Evolutionary conservation across 768 basidiomycete genomes (phyloP).

Genomic region (Tephrocybe sp.): DNA sequence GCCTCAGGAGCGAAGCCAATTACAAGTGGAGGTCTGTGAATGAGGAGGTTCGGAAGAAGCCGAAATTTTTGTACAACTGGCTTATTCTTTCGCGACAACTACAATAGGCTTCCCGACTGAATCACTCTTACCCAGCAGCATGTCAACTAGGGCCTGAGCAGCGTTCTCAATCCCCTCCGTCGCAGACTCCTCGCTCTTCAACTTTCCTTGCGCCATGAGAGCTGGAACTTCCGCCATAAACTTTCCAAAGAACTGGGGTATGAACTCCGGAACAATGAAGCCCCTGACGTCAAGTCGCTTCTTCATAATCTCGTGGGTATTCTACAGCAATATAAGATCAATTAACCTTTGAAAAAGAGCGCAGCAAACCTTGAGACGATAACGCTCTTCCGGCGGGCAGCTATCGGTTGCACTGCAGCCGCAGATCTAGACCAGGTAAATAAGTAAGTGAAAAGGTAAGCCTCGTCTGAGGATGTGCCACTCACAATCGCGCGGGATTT

Average conservation of each 20-base stretch:
- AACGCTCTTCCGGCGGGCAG: constrained; percentile 7
- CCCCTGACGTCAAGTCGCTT: constrained; percentile 45
- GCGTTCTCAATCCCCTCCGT: constrained; percentile 37
- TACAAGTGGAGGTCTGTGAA: too few relatives aligned
- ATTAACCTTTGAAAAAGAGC: background rate
- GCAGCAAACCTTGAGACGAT: constrained; percentile 10
- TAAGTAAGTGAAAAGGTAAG: background rate
- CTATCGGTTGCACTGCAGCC: constrained; percentile 1
- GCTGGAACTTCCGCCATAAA: constrained; percentile 39
- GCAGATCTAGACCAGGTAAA: constrained; percentile 5
- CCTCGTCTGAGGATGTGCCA: background rate
- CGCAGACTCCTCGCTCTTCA: constrained; percentile 39
- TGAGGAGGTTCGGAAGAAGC: too few relatives aligned
- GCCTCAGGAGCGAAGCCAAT: too few relatives aligned
- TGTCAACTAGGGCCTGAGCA: constrained; percentile 26
- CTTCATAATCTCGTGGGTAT: constrained; percentile 34
- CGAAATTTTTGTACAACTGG: background rate
- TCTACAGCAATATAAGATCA: constrained; percentile 22
- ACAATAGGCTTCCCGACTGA: constrained; percentile 12
- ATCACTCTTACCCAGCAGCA: constrained; percentile 4
- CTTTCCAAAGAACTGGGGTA: constrained; percentile 28
- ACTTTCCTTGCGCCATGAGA: constrained; percentile 34
- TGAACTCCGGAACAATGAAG: constrained; percentile 34
- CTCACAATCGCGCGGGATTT: constrained; percentile 42
- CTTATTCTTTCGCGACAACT: constrained; percentile 7